Percentiles rank a stretch among this genome's conserved stretches.
Conservation (phyloP, 2,329 filamentous ascomycete genomes). For the Aspergillus quadrilineatus region DNA sequence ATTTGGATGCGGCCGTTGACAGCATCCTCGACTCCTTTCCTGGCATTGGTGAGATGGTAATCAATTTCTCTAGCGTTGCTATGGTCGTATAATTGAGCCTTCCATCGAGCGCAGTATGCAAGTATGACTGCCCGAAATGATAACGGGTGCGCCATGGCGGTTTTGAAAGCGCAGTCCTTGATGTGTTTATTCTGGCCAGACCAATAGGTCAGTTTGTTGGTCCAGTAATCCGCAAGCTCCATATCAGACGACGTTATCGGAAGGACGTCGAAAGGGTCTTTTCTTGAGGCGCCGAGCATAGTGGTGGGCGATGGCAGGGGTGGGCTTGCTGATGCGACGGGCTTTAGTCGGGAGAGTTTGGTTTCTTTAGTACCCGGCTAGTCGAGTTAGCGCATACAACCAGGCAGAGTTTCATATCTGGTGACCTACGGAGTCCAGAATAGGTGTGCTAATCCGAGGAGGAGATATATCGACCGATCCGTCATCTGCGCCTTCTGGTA, state of each 20-base stretch:
- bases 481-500: conserved; percentile 2
- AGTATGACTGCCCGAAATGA: conserved; percentile 40
- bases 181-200: conserved; percentile 41
- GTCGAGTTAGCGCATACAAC: not conserved
- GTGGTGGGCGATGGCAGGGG: conserved; percentile 25
- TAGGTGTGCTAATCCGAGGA: not conserved
- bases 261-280: conserved; percentile 35
- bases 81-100: conserved; percentile 27
- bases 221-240: conserved; percentile 39
- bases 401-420: not conserved
- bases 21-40: conserved; percentile 30
- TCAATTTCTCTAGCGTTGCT: conserved; percentile 27
- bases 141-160: conserved; percentile 34
- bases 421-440: conserved; percentile 3
- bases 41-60: conserved; percentile 29
- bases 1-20: conserved; percentile 22
- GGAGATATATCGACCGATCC: not conserved
- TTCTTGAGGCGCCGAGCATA: conserved; percentile 29
- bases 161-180: conserved; percentile 37
- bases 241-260: conserved; percentile 27
- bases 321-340: not conserved
- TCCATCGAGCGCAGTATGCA: conserved; percentile 40
- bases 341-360: conserved; percentile 15
- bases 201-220: conserved; percentile 40
- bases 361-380: conserved; percentile 4